Evolutionary conservation across 306 rosid genomes (phyloP), one percentile per base, ranked within the genome.

Genomic region (Cicer cuneatum): DNA sequence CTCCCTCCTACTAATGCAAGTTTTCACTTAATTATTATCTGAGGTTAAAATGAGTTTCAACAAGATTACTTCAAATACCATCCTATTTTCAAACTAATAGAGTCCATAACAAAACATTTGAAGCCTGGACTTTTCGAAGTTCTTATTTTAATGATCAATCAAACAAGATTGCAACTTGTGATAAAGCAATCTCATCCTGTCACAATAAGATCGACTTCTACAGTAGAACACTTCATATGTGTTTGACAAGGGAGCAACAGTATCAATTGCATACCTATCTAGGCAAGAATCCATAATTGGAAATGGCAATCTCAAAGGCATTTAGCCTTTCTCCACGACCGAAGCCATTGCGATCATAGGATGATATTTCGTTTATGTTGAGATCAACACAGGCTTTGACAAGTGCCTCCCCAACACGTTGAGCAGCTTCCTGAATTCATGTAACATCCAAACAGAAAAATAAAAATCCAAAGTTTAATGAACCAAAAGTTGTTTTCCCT

Each of bases 311-410:
- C 84, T 91, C 95, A 78, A 90, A 90, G 47, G 97, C 96, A 35
- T 71, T 76, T 80, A 94, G 84, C 70, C 84, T 87, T 74, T 90
- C 84, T 62, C 92, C 93, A 0, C 83, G 42, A 49, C 88, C 83
- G 15, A 86, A 70, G 35, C 98, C 97, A 19, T 94, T 91, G 82
- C 91, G 86, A 67, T 91, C 97, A 39, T 91, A 94, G 37, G 73
- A 77, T 21, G 93, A 91, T 78, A 94, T 83, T 80, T 94, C 97
- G 14, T 82, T 68, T 72, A 91, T 82, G 19, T 85, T 75, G 13
- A 88, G 94, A 74, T 83, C 90, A 75, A 52, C 73, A 40, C 96
- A 91, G n/a, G 87, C 85, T 78, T 87, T 85, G 66, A 91, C 72
- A 58, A 91, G 90, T 65, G 85, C 93, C 81, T 91, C 89, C 42